Base-by-base conservation (phyloP, 768 basidiomycete species). In the Daedaleopsis sinensis region DNA sequence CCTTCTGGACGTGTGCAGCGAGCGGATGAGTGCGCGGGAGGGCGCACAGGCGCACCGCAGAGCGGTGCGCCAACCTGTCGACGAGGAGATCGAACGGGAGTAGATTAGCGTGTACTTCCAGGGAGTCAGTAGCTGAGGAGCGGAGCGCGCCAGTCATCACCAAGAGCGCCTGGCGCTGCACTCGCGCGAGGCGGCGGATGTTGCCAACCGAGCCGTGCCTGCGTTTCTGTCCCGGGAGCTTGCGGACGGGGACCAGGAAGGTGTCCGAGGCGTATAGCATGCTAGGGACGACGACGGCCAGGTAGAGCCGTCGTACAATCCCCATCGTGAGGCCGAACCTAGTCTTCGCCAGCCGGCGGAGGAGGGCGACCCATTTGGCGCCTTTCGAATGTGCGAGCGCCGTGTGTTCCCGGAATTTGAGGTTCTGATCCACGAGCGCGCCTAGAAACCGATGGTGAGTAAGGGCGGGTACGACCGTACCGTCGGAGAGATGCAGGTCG, bases 401-500 rank as follows among this genome's bases (percentile, higher is more conserved):
- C 23, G 32, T 55, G 44, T 67, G 65, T 57, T 48, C 64, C 16
- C 68, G 60, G 65, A 70, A 78, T 0, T 62, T 21, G 9, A 79
- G 61, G 32, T 68, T 66, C 1, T 70, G 55, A 62, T 78, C 76
- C 0, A 77, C 23, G 9, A 65, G 42, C 0, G 79, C 60, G 0
- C 77, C 78, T 0, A 78, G 68, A 53, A 74, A 73, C 27, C 69
- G 72, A 55, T 69, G 63, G 0, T 59, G 39, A 8, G 24, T 35
- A 7, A 35, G 2, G 10, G 39, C 13, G 3, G 39, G 3, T 13
- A 42, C 11, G 49, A 74, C 70, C 18, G 51, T 56, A 27, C 67
- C 49, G 1, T 50, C 37, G 1, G 55, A 21, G 6, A 68, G 44
- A 7, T 48, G 11, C 0, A 68, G 67, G 3, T 57, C 43, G 5